Percentiles rank a stretch among this genome's conserved stretches.
Conservation (phyloP, 176 grass and related monocot genomes). For the Zoysia pacifica region DNA sequence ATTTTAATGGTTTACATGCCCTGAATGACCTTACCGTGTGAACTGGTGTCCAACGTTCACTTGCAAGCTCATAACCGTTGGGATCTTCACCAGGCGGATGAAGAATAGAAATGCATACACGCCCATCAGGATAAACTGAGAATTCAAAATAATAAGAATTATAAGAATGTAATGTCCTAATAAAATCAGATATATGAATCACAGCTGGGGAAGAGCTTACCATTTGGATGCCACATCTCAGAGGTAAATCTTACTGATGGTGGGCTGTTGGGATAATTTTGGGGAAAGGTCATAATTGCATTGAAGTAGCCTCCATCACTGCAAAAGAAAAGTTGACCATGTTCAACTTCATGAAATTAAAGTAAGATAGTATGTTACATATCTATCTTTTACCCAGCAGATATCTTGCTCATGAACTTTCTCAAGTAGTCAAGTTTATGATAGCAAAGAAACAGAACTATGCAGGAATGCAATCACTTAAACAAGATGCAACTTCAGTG, state of each 20-base stretch:
- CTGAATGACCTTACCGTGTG: slow-evolving; percentile 62
- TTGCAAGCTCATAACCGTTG: slow-evolving; percentile 93
- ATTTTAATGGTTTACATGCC: not conserved
- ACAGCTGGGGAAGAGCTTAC: slow-evolving; percentile 38
- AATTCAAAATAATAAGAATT: slow-evolving; percentile 28
- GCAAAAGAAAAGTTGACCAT: slow-evolving; percentile 16
- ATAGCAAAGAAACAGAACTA: not conserved
- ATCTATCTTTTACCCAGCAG: not conserved
- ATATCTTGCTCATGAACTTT: too few relatives aligned
- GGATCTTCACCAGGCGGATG: slow-evolving; percentile 95
- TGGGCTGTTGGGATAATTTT: slow-evolving; percentile 90
- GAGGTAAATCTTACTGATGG: slow-evolving; percentile 91
- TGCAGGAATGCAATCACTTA: not conserved
- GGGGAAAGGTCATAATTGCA: slow-evolving; percentile 84
- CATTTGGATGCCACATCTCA: slow-evolving; percentile 99
- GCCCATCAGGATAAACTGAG: slow-evolving; percentile 83
- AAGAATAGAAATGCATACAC: slow-evolving; percentile 94
- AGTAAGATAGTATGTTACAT: not conserved
- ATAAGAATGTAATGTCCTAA: not conserved
- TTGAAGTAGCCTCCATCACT: slow-evolving; percentile 94
- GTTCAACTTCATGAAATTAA: slow-evolving; percentile 20
- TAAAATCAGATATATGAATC: not conserved
- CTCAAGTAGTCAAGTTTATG: too few relatives aligned
- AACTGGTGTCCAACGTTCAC: slow-evolving; percentile 87
- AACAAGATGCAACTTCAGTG: not conserved